A percentile compares a stretch with the other conserved stretches of the same genome.
Conservation (phyloP, 495 filamentous ascomycete species). For the Xylaria castorea region DNA sequence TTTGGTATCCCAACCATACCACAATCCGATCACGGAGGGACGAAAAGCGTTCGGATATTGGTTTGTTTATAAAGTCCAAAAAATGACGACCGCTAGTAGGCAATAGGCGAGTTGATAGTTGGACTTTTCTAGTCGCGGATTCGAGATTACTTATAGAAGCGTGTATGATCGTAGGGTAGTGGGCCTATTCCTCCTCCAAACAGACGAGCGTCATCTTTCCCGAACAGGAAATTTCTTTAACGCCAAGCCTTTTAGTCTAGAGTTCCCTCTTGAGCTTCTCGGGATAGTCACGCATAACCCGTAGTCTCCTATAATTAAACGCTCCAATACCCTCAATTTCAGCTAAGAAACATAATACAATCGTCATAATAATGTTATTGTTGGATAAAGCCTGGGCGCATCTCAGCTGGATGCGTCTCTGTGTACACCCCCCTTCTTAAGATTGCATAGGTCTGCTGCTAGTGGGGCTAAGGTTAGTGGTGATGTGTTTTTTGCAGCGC, state of each 20-base stretch:
- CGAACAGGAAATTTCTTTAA: neutral
- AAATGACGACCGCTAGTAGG: neutral
- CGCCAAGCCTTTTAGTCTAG: conserved; percentile 10
- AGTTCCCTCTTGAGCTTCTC: neutral
- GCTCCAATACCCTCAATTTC: neutral
- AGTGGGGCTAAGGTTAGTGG: too few species aligned
- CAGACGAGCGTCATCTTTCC: conserved; percentile 12
- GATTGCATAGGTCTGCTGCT: too few species aligned
- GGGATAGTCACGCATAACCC: neutral
- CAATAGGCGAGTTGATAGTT: neutral
- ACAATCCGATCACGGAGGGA: neutral
- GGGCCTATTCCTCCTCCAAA: neutral
- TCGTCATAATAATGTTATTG: neutral
- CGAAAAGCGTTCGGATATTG: neutral
- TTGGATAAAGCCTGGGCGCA: neutral
- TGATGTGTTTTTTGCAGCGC: too few species aligned
- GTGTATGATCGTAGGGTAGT: neutral
- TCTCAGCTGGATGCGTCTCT: neutral
- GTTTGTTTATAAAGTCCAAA: neutral
- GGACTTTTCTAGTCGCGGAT: neutral
- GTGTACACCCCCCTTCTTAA: too few species aligned
- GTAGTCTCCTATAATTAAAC: neutral
- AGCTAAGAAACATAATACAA: too few species aligned
- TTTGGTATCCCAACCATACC: conserved; percentile 11
- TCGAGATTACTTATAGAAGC: neutral